Conservation (phyloP, 768 basidiomycete species). For the Amanita muscaria region DNA sequence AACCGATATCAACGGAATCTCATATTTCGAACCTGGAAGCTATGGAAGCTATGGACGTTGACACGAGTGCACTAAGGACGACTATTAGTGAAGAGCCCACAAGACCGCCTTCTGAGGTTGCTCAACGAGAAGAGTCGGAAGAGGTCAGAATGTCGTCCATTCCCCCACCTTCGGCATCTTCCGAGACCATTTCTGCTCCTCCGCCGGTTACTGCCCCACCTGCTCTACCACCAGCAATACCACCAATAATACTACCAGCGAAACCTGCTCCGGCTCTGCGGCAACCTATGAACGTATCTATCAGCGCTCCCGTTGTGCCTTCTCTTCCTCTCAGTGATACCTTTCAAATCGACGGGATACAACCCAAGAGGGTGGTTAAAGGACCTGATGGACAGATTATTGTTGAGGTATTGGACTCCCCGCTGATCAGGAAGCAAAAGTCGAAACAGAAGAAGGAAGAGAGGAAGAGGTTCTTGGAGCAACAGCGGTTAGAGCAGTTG, state of each 20-base stretch:
- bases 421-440: conserved; percentile 55
- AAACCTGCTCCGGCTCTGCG: background rate
- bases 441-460: conserved; percentile 36
- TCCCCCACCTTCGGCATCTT: background rate
- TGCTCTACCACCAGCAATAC: too few relatives aligned
- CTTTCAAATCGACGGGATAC: conserved; percentile 12
- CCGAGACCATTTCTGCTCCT: background rate
- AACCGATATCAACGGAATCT: conserved; percentile 9
- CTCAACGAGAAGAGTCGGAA: conserved; percentile 1
- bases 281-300: too few relatives aligned
- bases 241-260: background rate
- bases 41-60: conserved; percentile 8
- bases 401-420: conserved; percentile 68
- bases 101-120: background rate
- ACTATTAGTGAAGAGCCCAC: conserved; percentile 7
- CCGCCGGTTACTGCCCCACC: background rate
- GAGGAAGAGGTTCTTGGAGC: conserved; percentile 18
- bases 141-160: background rate
- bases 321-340: conserved; percentile 3
- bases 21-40: conserved; percentile 8
- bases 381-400: conserved; percentile 43
- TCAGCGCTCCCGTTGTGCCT: background rate
- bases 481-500: conserved; percentile 14
- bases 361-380: conserved; percentile 18
- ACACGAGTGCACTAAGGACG: conserved; percentile 7